Evolutionary conservation across 2,329 filamentous ascomycete genomes (phyloP).

Genomic region (Colletotrichum scovillei): DNA sequence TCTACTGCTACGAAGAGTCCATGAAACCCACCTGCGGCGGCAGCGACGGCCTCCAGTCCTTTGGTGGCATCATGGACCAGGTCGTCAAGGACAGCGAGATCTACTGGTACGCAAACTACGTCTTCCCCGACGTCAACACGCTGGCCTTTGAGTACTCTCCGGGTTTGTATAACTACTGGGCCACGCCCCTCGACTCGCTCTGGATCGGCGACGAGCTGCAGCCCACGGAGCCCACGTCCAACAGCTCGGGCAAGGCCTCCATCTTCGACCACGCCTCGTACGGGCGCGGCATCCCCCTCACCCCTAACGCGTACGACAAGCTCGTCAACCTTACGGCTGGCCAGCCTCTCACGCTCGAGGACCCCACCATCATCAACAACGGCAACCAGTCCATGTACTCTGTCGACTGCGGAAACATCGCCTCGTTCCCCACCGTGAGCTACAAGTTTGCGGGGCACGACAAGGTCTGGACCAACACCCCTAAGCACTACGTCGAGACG

Average conservation of each 20-base stretch:
- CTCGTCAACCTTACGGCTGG: conserved; percentile 34
- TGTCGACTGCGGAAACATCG: conserved; percentile 34
- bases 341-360: conserved; percentile 26
- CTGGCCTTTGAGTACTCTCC: conserved; percentile 36
- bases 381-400: conserved; percentile 35
- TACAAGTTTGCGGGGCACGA: not conserved
- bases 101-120: conserved; percentile 43
- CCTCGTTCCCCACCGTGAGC: not conserved
- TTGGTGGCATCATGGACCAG: conserved; percentile 34
- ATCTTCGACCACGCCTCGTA: conserved; percentile 39
- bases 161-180: conserved; percentile 39
- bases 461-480: conserved; percentile 31
- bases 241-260: conserved; percentile 33
- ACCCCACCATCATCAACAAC: conserved; percentile 35
- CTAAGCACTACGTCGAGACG: conserved; percentile 35
- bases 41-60: conserved; percentile 37
- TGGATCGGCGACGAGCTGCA: conserved; percentile 36
- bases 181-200: conserved; percentile 30
- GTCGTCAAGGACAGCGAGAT: conserved; percentile 41
- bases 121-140: conserved; percentile 37
- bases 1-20: conserved; percentile 35
- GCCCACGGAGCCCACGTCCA: conserved; percentile 31
- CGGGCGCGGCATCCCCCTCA: conserved; percentile 35
- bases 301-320: conserved; percentile 33
- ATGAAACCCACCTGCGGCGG: conserved; percentile 34